Conservation (phyloP, 805 yeast genomes). For the Teunomyces stri region DNA sequence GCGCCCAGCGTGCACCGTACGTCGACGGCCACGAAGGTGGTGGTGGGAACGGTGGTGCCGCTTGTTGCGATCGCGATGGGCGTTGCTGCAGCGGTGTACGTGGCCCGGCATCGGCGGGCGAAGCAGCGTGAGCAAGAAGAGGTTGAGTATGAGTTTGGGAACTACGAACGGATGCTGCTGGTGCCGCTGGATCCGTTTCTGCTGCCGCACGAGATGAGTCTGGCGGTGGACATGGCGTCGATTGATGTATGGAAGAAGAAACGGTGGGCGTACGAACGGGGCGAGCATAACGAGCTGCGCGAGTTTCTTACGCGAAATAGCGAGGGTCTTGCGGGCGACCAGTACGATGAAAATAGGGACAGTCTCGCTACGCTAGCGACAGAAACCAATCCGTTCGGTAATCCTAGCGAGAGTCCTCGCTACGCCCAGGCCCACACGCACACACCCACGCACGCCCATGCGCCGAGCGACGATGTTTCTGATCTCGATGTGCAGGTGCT, state of each 20-base stretch:
- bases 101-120: constrained; percentile 16
- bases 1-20: constrained; percentile 26
- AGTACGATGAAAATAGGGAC: neutral
- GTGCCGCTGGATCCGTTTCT: constrained; percentile 7
- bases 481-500: constrained; percentile 67
- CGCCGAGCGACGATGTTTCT: constrained; percentile 38
- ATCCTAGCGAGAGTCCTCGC: no score
- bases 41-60: constrained; percentile 40
- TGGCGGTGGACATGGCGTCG: constrained; percentile 46
- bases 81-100: constrained; percentile 11
- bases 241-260: constrained; percentile 54
- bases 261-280: constrained; percentile 36
- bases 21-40: constrained; percentile 23
- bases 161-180: constrained; percentile 16
- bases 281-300: no score
- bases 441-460: constrained; percentile 8
- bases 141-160: constrained; percentile 30
- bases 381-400: no score
- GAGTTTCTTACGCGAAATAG: no score
- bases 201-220: constrained; percentile 23
- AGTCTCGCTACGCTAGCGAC: no score
- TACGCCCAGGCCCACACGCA: no score
- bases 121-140: constrained; percentile 17
- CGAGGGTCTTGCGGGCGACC: no score
- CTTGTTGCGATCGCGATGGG: constrained; percentile 19